These are phyloP conservation scores for Bimuria novae-zelandiae DNA, from an alignment of 2,329 filamentous ascomycete genomes.

Conservation along the genomic window DNA sequence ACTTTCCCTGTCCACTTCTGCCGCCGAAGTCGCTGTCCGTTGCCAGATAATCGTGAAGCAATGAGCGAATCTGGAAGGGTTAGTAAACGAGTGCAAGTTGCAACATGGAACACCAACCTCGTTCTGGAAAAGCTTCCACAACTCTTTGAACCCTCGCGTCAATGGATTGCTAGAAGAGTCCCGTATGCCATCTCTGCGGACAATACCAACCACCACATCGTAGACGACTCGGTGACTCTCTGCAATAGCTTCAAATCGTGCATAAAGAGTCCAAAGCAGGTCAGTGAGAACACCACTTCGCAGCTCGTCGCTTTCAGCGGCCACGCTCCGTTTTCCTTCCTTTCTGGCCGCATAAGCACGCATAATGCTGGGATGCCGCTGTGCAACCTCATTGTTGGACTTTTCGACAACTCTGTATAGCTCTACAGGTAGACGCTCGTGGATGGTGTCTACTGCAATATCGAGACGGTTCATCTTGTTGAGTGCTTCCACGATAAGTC, in stretches of 20 bases:
- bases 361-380: constrained; percentile 84
- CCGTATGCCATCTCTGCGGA: constrained; percentile 73
- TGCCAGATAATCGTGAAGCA: constrained; percentile 94
- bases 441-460: constrained; percentile 83
- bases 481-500: constrained; percentile 82
- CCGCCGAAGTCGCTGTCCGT: constrained; percentile 78
- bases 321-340: constrained; percentile 64
- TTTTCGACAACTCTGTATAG: constrained; percentile 93
- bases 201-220: constrained; percentile 85
- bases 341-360: constrained; percentile 55
- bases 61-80: constrained; percentile 69
- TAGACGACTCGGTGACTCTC: constrained; percentile 94
- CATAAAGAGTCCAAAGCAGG: constrained; percentile 87
- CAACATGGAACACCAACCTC: constrained; percentile 56
- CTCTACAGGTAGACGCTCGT: constrained; percentile 91
- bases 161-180: constrained; percentile 64
- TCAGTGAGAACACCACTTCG: constrained; percentile 87
- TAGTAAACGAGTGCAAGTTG: background rate
- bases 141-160: constrained; percentile 87
- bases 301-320: constrained; percentile 70
- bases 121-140: constrained; percentile 98
- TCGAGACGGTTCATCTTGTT: constrained; percentile 89
- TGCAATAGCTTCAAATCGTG: constrained; percentile 95
- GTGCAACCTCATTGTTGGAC: constrained; percentile 91
- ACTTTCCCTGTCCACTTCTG: constrained; percentile 57